Percentiles rank a stretch among this genome's conserved stretches.
Evolutionary conservation across 495 filamentous ascomycete genomes (phyloP).

Genomic region (Emericellopsis terricola): DNA sequence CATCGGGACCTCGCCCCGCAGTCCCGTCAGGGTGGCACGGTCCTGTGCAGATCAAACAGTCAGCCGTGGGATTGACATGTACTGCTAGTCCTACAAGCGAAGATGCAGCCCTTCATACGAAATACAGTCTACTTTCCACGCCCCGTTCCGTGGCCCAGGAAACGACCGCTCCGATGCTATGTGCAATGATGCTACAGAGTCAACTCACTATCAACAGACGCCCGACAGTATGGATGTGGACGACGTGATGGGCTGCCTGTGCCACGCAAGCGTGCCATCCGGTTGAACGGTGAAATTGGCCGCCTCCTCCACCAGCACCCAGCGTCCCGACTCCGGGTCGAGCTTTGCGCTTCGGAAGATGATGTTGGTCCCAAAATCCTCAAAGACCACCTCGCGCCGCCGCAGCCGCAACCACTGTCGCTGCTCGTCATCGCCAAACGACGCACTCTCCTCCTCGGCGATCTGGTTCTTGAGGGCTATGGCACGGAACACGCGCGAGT

Average conservation of each 20-base stretch:
- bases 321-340: background rate
- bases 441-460: background rate
- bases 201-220: constrained; percentile 1
- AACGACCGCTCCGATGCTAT: no score
- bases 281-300: background rate
- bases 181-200: no score
- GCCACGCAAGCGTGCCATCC: background rate
- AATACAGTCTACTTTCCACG: no score
- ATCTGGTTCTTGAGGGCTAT: constrained; percentile 2
- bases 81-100: no score
- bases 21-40: no score
- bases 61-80: no score
- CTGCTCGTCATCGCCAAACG: background rate
- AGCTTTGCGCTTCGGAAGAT: constrained; percentile 1
- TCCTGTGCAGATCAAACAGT: no score
- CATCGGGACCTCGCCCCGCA: no score
- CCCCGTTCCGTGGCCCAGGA: no score
- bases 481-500: constrained; percentile 1
- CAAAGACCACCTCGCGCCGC: constrained; percentile 2
- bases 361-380: constrained; percentile 2
- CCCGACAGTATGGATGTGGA: constrained; percentile 2
- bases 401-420: constrained; percentile 2
- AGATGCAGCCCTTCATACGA: no score
- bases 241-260: constrained; percentile 1
- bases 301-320: constrained; percentile 2